These are phyloP conservation scores for Serendipita sp. DNA, from an alignment of 1,284 basidiomycete genomes.

Conservation along the genomic window DNA sequence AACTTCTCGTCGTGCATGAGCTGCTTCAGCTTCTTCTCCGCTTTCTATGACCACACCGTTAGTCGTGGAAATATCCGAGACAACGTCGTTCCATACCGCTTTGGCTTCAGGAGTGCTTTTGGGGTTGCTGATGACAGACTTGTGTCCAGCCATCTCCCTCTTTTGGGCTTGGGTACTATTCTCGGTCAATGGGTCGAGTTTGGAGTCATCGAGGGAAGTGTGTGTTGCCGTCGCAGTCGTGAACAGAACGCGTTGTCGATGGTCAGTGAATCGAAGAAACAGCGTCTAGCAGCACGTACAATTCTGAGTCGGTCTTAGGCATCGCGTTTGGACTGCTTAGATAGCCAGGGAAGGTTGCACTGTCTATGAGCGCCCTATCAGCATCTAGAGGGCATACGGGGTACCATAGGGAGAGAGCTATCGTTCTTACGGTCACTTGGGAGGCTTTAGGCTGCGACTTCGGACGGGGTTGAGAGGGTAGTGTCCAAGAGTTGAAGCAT, in stretches of 20 bases:
- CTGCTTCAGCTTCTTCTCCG: slow-evolving; percentile 6
- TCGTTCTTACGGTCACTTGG: not conserved
- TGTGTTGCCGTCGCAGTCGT: not conserved
- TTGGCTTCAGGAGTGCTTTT: slow-evolving; percentile 8
- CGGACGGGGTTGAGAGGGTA: not conserved
- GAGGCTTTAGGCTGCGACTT: not conserved
- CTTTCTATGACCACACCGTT: not conserved
- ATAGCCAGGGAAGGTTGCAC: not conserved
- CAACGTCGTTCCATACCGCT: not conserved
- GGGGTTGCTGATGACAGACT: slow-evolving; percentile 3
- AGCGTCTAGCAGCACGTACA: not conserved
- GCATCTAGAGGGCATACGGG: not conserved
- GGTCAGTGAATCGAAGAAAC: not conserved
- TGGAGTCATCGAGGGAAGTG: not conserved
- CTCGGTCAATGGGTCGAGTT: not conserved
- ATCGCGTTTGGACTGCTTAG: not conserved
- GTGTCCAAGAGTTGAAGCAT: not conserved
- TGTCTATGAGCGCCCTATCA: not conserved
- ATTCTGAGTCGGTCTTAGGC: slow-evolving; percentile 6
- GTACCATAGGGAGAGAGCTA: not conserved
- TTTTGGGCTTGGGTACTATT: slow-evolving; percentile 8
- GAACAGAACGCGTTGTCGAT: no score
- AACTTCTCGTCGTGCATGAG: slow-evolving; percentile 9
- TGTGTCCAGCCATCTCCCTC: slow-evolving; percentile 7
- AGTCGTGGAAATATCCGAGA: not conserved